These are phyloP conservation scores for Gynochthodes officinalis DNA, from an alignment of 257 asterid species.

Conservation along the genomic window DNA sequence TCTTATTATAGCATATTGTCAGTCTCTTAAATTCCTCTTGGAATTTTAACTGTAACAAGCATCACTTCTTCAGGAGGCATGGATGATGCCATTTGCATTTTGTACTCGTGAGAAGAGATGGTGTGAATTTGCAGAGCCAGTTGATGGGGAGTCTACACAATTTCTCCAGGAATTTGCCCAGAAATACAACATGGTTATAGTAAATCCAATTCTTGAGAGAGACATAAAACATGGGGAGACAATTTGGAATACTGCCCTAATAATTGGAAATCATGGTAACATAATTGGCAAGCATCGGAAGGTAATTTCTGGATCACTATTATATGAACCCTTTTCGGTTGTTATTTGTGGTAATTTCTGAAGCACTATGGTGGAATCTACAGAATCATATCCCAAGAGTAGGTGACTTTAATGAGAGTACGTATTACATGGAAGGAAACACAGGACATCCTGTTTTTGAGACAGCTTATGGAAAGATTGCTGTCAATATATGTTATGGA, in stretches of 20 bases:
- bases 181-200: conserved; percentile 83
- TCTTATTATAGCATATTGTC: conserved; percentile 10
- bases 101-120: conserved; percentile 97
- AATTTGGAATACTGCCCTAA: conserved; percentile 84
- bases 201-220: conserved; percentile 93
- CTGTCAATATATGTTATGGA: conserved; percentile 91
- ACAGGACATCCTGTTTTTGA: conserved; percentile 98
- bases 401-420: conserved; percentile 95
- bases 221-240: conserved; percentile 89
- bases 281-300: conserved; percentile 91
- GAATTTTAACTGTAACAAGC: conserved; percentile 16
- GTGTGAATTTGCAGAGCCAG: conserved; percentile 94
- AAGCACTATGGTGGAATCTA: conserved; percentile 20
- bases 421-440: conserved; percentile 96
- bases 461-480: conserved; percentile 87
- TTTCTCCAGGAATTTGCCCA: conserved; percentile 77
- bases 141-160: conserved; percentile 91
- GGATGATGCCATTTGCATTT: conserved; percentile 99
- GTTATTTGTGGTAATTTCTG: conserved; percentile 1
- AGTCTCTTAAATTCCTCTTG: conserved; percentile 4
- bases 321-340: conserved; percentile 7
- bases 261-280: conserved; percentile 92
- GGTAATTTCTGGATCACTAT: conserved; percentile 59
- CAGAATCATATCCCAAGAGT: conserved; percentile 99
- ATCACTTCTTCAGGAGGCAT: conserved; percentile 66